Percentiles rank a stretch among this genome's conserved stretches.
Evolutionary conservation across 192 early-diverging fungal genomes (phyloP).

Genomic region (Haplosporangium gracile): DNA sequence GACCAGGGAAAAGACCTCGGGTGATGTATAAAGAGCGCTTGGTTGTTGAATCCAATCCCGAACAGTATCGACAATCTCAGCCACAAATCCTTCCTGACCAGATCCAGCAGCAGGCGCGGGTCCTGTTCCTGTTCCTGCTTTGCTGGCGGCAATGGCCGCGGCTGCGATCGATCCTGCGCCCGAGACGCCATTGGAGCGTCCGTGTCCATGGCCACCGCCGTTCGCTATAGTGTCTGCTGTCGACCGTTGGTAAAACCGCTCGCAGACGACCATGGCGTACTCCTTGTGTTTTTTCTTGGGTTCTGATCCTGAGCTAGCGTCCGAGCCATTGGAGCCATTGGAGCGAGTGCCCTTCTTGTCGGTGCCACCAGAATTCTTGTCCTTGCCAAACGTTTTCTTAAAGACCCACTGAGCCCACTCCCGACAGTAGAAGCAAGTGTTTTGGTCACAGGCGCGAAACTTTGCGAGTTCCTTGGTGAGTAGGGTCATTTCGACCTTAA

Average conservation of each 20-base stretch:
- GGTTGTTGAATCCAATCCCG: conserved; percentile 63
- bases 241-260: conserved; percentile 52
- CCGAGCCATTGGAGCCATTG: conserved; percentile 18
- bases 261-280: conserved; percentile 50
- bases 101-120: conserved; percentile 18
- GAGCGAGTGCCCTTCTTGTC: conserved; percentile 53
- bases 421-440: conserved; percentile 81
- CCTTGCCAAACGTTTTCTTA: conserved; percentile 70
- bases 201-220: conserved; percentile 9
- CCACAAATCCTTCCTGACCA: conserved; percentile 41
- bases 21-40: conserved; percentile 57
- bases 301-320: conserved; percentile 23
- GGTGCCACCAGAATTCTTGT: conserved; percentile 22
- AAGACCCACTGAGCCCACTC: conserved; percentile 87
- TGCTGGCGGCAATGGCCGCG: conserved; percentile 47
- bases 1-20: conserved; percentile 63
- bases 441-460: conserved; percentile 79
- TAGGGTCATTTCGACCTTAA: conserved; percentile 73
- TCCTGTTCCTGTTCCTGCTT: conserved; percentile 39
- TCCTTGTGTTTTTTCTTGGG: conserved; percentile 53
- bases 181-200: conserved; percentile 20
- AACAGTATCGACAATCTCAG: conserved; percentile 51
- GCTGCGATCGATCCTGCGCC: conserved; percentile 47
- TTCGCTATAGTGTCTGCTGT: conserved; percentile 33
- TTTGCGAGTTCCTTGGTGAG: conserved; percentile 78